Evolutionary conservation across 192 early-diverging fungal species (phyloP).

Genomic region (Geranomyces variabilis): DNA sequence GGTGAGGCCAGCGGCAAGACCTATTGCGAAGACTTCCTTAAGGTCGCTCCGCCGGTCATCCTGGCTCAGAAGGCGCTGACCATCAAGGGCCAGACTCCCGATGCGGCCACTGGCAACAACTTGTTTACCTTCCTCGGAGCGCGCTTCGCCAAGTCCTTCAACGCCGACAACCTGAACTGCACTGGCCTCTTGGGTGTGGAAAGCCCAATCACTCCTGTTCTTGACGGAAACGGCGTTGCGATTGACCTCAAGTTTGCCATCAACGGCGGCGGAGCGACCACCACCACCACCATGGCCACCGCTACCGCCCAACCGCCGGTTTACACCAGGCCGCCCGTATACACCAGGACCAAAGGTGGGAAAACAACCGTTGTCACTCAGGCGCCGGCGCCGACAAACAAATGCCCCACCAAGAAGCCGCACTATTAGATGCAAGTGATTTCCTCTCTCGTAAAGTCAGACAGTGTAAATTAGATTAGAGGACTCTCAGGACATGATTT

Average conservation of each 20-base stretch:
- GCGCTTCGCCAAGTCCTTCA: neutral
- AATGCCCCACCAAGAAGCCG: no score
- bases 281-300: neutral
- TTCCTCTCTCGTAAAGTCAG: no score
- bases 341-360: no score
- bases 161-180: conserved; percentile 3
- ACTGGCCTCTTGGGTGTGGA: neutral
- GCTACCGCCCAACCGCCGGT: neutral
- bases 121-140: conserved; percentile 4
- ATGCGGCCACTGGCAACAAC: neutral
- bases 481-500: no score
- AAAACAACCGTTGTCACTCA: no score
- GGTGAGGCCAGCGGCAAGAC: neutral
- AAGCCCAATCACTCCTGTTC: neutral
- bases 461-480: no score
- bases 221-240: neutral
- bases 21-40: conserved; percentile 11
- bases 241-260: neutral
- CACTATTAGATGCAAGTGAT: no score
- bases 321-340: no score
- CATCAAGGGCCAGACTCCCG: neutral
- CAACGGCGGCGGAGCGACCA: neutral
- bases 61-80: neutral
- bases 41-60: neutral
- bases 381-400: no score